Evolutionary conservation across 2,329 filamentous ascomycete genomes (phyloP), one percentile per base, ranked within the genome.

Genomic region (Hypoxylon sp.): DNA sequence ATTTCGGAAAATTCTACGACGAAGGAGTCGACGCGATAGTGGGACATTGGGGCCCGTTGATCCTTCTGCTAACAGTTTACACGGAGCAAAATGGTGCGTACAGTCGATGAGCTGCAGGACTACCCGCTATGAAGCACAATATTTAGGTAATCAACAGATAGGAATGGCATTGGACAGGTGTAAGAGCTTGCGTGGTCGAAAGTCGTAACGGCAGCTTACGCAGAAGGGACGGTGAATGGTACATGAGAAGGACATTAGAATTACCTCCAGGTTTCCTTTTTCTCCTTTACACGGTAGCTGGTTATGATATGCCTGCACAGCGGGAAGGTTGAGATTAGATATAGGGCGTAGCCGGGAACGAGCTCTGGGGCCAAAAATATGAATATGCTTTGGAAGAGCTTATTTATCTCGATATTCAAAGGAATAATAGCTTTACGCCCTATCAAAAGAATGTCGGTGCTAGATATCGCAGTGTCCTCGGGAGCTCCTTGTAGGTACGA

Each of bases 31-130:
- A 72, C 17, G 48, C 48, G 5, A 48, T 35, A 39, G 68, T 72
- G 62, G 58, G 53, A 35, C 54, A 69, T n/a, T 75, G 74, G 72
- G 73, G 75, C 0, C 71, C 74, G 1, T 56, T 78, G 52, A 61
- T 73, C 39, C 62, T 73, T 32, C 66, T 78, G n/a, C 68, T 76
- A 6, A 62, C 54, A 10, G 68, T 66, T 27, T 75, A 72, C 47
- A 67, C 50, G 17, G 60, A 31, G 19, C 44, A 35, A 60, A 29
- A 39, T 32, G 35, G 31, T 21, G 19, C 11, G 19, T 6, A 47
- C 19, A n/a, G n/a, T 32, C 32, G 7, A 44, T 19, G 39, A 17
- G n/a, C 15, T 44, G 39, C 3, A 3, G 32, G 11, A 11, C 1
- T 4, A 2, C 32, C 39, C 39, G 21, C 19, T 44, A 44, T 21